These are phyloP conservation scores for Spergularia marina DNA, from an alignment of 148 eudicot genomes.

Conservation along the genomic window DNA sequence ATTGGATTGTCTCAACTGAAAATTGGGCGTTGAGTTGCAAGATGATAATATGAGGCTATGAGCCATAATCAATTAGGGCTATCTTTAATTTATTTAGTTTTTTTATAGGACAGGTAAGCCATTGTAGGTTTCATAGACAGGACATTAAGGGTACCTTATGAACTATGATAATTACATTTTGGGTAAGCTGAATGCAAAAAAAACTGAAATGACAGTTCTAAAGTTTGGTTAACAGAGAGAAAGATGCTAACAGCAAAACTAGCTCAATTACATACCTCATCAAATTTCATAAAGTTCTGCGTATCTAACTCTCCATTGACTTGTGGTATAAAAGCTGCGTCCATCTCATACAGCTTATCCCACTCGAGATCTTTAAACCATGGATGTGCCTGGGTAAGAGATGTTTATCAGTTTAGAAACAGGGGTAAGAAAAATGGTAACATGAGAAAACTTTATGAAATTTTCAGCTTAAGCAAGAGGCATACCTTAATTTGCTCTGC, in stretches of 20 bases:
- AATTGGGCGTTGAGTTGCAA: not conserved
- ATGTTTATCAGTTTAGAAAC: conserved; percentile 8
- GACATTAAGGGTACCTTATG: too few species aligned
- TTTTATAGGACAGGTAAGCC: too few species aligned
- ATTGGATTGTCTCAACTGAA: not conserved
- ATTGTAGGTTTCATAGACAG: too few species aligned
- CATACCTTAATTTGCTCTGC: conserved; percentile 83
- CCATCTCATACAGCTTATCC: conserved; percentile 93
- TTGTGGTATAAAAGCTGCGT: conserved; percentile 88
- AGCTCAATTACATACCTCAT: conserved; percentile 58
- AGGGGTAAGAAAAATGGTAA: not conserved
- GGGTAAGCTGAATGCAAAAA: not conserved
- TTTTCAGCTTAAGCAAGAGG: not conserved
- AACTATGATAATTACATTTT: too few species aligned
- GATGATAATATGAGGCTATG: not conserved
- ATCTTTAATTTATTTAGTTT: too few species aligned
- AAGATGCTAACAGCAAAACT: not conserved
- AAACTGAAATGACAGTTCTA: not conserved
- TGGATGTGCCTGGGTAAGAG: conserved; percentile 72
- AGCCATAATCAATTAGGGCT: not conserved
- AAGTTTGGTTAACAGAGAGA: not conserved
- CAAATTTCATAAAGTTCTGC: conserved; percentile 95
- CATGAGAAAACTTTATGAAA: not conserved
- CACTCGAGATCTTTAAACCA: conserved; percentile 83
- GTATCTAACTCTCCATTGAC: conserved; percentile 94